Percentiles rank a stretch among this genome's conserved stretches.
Evolutionary conservation across 305 asterid genomes (phyloP).

Genomic region (Andrographis paniculata): DNA sequence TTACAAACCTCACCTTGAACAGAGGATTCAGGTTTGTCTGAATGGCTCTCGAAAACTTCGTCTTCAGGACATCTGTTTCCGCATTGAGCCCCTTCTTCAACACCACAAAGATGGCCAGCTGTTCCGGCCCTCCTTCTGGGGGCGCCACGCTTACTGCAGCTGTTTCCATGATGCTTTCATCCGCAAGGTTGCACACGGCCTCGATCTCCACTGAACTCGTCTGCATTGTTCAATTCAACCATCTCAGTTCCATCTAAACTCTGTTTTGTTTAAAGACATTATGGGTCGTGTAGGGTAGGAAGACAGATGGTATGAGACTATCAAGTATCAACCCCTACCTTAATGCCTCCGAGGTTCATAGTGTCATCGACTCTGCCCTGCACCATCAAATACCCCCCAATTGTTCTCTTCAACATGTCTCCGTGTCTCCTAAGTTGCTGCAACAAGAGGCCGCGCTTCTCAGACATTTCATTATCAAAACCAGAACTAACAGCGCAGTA

Average conservation of each 20-base stretch:
- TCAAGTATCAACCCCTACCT: constrained; percentile 31
- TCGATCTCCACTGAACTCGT: constrained; percentile 85
- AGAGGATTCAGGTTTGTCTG: constrained; percentile 78
- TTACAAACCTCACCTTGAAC: constrained; percentile 79
- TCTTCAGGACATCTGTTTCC: constrained; percentile 40
- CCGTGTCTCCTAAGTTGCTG: constrained; percentile 97
- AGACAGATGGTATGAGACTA: background rate
- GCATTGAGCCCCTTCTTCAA: constrained; percentile 44
- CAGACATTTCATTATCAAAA: too few relatives aligned
- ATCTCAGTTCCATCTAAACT: background rate
- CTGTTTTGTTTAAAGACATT: background rate
- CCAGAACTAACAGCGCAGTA: too few relatives aligned
- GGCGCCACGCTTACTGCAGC: constrained; percentile 78
- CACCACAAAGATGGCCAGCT: constrained; percentile 62
- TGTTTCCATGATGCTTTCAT: constrained; percentile 74
- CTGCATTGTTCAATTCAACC: constrained; percentile 31
- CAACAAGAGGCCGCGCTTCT: constrained; percentile 4
- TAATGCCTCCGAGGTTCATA: constrained; percentile 95
- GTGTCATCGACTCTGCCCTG: constrained; percentile 98
- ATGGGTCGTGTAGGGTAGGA: background rate
- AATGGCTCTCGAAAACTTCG: constrained; percentile 58
- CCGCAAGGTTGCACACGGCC: constrained; percentile 69
- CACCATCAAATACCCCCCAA: constrained; percentile 60
- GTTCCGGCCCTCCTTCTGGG: constrained; percentile 81
- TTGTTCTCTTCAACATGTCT: constrained; percentile 64